A percentile compares a stretch with the other conserved stretches of the same genome.
Evolutionary conservation across 108 stramenopile genomes (phyloP).

Genomic region (Pseudonitzschia multiseries): DNA sequence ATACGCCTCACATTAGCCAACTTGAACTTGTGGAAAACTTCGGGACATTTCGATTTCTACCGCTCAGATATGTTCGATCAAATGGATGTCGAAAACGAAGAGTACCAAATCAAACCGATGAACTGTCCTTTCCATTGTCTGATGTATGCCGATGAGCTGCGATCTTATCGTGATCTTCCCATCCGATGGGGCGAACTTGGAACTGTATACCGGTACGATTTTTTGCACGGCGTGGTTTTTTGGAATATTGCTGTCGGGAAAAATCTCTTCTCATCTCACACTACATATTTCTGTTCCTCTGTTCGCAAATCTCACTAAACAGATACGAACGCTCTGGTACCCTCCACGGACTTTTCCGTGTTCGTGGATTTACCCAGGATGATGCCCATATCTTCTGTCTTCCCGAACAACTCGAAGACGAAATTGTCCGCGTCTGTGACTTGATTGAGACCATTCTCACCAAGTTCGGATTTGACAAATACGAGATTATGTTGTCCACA

Average conservation of each 20-base stretch:
- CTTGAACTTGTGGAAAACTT: slow-evolving; percentile 97
- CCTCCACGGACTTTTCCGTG: slow-evolving; percentile 94
- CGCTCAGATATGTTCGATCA: slow-evolving; percentile 97
- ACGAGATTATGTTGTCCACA: slow-evolving; percentile 95
- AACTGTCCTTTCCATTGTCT: slow-evolving; percentile 99
- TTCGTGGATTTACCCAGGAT: slow-evolving; percentile 98
- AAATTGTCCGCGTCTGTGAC: slow-evolving; percentile 91
- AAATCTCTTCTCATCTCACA: neutral
- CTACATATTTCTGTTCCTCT: neutral
- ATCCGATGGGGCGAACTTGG: slow-evolving; percentile 96
- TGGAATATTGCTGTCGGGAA: neutral
- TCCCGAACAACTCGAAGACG: slow-evolving; percentile 93
- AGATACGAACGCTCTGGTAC: slow-evolving; percentile 95
- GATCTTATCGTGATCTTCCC: slow-evolving; percentile 94
- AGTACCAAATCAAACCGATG: slow-evolving; percentile 99
- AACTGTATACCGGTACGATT: slow-evolving; percentile 87
- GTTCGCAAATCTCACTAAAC: slow-evolving; percentile 2
- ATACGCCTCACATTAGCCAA: slow-evolving; percentile 99
- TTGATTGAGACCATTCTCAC: slow-evolving; percentile 87
- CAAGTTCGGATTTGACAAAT: slow-evolving; percentile 93
- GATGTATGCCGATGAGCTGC: slow-evolving; percentile 93
- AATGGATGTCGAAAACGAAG: slow-evolving; percentile 96
- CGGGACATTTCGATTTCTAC: slow-evolving; percentile 98
- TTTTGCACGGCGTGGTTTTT: neutral
- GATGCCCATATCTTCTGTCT: slow-evolving; percentile 98